Percentiles rank a stretch among this genome's conserved stretches.
Evolutionary conservation across 2,329 filamentous ascomycete species (phyloP).

Genomic region (Ophiostoma ulmi): DNA sequence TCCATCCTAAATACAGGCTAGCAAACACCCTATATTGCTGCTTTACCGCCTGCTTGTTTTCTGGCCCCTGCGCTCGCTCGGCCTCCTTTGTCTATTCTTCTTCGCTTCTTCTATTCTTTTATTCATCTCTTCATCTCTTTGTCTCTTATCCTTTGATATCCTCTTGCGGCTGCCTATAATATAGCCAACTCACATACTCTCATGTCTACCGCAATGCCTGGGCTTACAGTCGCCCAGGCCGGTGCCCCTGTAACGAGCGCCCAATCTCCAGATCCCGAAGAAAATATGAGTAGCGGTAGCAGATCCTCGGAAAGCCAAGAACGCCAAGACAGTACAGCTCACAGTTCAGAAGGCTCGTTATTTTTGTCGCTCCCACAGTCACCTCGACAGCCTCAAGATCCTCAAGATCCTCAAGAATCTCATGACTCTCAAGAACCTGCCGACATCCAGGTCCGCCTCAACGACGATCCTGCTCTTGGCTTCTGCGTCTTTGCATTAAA

Average conservation of each 20-base stretch:
- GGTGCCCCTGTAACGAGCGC: background rate
- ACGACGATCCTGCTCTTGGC: constrained; percentile 28
- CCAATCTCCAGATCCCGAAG: background rate
- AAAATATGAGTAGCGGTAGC: constrained; percentile 4
- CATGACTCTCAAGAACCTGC: background rate
- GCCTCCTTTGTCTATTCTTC: background rate
- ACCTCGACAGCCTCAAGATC: background rate
- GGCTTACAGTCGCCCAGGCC: background rate
- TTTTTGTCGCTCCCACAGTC: background rate
- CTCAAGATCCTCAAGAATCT: background rate
- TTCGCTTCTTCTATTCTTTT: background rate
- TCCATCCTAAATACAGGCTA: constrained; percentile 10
- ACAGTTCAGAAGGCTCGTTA: background rate
- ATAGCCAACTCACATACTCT: background rate
- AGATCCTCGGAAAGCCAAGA: constrained; percentile 7
- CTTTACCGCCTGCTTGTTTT: background rate
- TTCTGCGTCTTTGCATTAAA: constrained; percentile 34
- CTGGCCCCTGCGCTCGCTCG: background rate
- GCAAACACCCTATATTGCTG: background rate
- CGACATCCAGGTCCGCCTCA: constrained; percentile 25
- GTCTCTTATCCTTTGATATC: background rate
- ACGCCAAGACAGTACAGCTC: constrained; percentile 7
- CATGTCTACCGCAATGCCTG: background rate
- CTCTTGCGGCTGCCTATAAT: background rate
- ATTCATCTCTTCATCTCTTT: background rate